Percentiles rank a stretch among this genome's conserved stretches.
These are phyloP conservation scores for Daldinia eschscholtzii DNA, from an alignment of 2,329 filamentous ascomycete genomes.

Conservation along the genomic window DNA sequence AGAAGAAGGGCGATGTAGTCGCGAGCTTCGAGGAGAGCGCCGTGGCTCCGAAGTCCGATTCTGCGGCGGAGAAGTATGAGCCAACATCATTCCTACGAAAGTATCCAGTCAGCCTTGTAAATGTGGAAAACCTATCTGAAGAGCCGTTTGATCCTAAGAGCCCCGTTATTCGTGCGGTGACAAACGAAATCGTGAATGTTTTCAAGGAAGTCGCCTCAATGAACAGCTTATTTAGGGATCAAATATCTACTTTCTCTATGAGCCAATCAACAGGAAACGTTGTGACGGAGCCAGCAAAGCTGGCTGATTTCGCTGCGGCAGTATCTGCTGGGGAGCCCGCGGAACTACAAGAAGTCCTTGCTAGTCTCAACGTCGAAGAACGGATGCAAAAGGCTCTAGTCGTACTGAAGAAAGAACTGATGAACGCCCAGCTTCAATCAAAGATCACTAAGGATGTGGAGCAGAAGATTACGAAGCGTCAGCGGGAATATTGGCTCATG, in stretches of 20 bases:
- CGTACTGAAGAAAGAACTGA: slow-evolving; percentile 96
- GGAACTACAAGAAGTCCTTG: slow-evolving; percentile 92
- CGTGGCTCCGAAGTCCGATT: slow-evolving; percentile 69
- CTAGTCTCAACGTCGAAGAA: slow-evolving; percentile 90
- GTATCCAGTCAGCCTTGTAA: slow-evolving; percentile 92
- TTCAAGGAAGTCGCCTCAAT: slow-evolving; percentile 97
- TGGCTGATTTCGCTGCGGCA: slow-evolving; percentile 96
- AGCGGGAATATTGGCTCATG: slow-evolving; percentile 98
- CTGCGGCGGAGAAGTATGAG: slow-evolving; percentile 74
- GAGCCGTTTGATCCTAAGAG: slow-evolving; percentile 92
- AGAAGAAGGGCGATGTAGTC: slow-evolving; percentile 92
- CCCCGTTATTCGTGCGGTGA: slow-evolving; percentile 88
- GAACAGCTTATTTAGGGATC: slow-evolving; percentile 95
- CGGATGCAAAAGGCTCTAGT: slow-evolving; percentile 91
- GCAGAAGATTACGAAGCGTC: slow-evolving; percentile 95
- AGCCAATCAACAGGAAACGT: slow-evolving; percentile 95
- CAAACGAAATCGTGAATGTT: slow-evolving; percentile 98
- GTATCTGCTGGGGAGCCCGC: slow-evolving; percentile 94
- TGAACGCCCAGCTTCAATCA: slow-evolving; percentile 96
- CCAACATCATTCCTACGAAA: slow-evolving; percentile 92
- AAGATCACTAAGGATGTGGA: slow-evolving; percentile 99
- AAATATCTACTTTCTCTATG: slow-evolving; percentile 97
- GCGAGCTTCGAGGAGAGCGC: slow-evolving; percentile 93
- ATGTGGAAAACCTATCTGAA: slow-evolving; percentile 92
- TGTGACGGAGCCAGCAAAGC: slow-evolving; percentile 91